These are phyloP conservation scores for Candida sithepensis DNA, from an alignment of 805 yeast species.

Conservation along the genomic window DNA sequence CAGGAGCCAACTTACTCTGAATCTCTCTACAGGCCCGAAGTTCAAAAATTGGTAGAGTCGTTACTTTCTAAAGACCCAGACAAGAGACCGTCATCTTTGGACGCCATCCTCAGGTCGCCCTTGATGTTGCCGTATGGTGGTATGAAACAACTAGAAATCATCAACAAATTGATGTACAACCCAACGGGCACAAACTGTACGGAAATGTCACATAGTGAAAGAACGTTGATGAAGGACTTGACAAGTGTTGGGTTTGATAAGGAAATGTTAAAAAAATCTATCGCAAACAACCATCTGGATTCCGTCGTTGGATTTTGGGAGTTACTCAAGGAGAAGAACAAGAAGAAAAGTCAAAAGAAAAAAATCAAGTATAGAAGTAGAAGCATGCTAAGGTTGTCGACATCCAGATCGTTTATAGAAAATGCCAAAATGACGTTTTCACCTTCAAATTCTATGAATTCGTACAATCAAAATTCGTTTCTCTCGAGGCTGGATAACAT, in stretches of 20 bases:
- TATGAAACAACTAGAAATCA: conserved; percentile 35
- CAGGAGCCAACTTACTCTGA: conserved; percentile 60
- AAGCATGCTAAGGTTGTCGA: conserved; percentile 28
- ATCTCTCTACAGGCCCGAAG: conserved; percentile 36
- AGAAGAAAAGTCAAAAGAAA: conserved; percentile 31
- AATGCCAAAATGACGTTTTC: conserved; percentile 17
- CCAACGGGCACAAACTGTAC: conserved; percentile 19
- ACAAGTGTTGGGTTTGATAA: conserved; percentile 61
- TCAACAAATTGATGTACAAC: conserved; percentile 34
- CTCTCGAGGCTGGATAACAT: conserved; percentile 1
- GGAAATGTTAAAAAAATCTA: conserved; percentile 54
- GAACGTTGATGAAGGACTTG: conserved; percentile 54
- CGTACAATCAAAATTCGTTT: conserved; percentile 8
- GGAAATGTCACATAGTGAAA: conserved; percentile 51
- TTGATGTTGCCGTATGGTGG: conserved; percentile 46
- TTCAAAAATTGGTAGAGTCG: conserved; percentile 47
- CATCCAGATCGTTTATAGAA: conserved; percentile 24
- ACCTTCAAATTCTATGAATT: conserved; percentile 12
- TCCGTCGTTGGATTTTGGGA: conserved; percentile 75
- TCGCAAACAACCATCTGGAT: conserved; percentile 60
- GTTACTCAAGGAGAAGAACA: conserved; percentile 53
- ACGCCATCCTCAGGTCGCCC: conserved; percentile 48
- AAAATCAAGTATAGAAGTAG: conserved; percentile 23
- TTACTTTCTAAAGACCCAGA: conserved; percentile 66
- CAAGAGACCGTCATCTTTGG: conserved; percentile 51